Evolutionary conservation across 345 rosid species (phyloP).

Genomic region (Populus deltoides): DNA sequence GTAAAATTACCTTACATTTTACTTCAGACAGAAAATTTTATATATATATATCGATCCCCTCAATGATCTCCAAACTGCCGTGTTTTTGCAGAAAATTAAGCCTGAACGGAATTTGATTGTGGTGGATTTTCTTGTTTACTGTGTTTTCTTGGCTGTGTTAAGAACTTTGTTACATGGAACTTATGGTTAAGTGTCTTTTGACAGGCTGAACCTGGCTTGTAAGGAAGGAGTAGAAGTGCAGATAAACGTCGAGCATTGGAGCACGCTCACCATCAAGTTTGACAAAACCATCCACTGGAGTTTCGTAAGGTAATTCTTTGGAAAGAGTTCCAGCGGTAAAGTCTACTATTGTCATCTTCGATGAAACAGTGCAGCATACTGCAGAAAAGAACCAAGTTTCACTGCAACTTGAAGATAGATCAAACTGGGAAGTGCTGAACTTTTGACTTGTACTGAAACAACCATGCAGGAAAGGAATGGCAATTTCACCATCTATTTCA

Average conservation of each 20-base stretch:
- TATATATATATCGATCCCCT: background rate
- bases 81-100: slow-evolving; percentile 40
- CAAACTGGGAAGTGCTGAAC: slow-evolving; percentile 27
- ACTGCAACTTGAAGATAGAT: slow-evolving; percentile 23
- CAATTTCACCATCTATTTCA: slow-evolving; percentile 21
- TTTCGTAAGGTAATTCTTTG: slow-evolving; percentile 31
- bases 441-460: slow-evolving; percentile 28
- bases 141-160: slow-evolving; percentile 7
- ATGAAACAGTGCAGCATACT: slow-evolving; percentile 22
- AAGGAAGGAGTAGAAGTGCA: slow-evolving; percentile 20
- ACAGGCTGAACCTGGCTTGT: slow-evolving; percentile 32
- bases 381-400: slow-evolving; percentile 30
- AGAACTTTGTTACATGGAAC: slow-evolving; percentile 3
- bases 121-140: background rate
- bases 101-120: background rate
- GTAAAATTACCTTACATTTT: background rate
- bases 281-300: slow-evolving; percentile 13
- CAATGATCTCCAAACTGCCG: background rate
- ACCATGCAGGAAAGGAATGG: slow-evolving; percentile 26
- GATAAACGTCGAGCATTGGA: background rate
- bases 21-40: background rate
- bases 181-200: slow-evolving; percentile 6
- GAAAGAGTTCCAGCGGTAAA: slow-evolving; percentile 40
- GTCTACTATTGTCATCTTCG: slow-evolving; percentile 29
- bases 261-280: slow-evolving; percentile 19